Evolutionary conservation across 1,139 yeast genomes (phyloP).

Genomic region (Suhomyces bolitotheri): DNA sequence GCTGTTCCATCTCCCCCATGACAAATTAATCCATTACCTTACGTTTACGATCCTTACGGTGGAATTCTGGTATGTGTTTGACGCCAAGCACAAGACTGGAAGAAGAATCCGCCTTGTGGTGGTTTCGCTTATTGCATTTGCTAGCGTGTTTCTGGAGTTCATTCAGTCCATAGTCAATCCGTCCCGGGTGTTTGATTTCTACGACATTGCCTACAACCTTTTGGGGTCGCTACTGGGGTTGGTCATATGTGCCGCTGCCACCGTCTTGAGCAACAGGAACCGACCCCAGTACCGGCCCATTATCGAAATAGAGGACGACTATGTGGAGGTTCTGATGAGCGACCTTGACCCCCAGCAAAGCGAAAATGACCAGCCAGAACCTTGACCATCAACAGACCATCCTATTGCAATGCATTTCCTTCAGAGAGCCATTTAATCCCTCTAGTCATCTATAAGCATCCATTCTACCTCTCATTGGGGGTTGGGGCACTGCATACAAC

Average conservation of each 20-base stretch:
- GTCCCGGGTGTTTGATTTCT: conserved; percentile 46
- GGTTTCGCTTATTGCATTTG: conserved; percentile 32
- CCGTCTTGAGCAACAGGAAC: conserved; percentile 1
- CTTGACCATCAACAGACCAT: no score
- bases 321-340: conserved; percentile 14
- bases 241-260: conserved; percentile 10
- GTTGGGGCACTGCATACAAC: no score
- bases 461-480: no score
- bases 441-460: no score
- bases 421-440: not conserved
- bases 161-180: conserved; percentile 43
- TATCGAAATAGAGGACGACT: conserved; percentile 13
- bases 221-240: conserved; percentile 36
- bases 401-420: not conserved
- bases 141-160: conserved; percentile 54
- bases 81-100: conserved; percentile 21
- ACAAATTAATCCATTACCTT: conserved; percentile 52
- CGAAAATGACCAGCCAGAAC: no score
- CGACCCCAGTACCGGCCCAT: conserved; percentile 1
- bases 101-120: conserved; percentile 4
- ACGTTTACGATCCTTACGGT: conserved; percentile 52
- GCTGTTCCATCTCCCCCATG: conserved; percentile 47
- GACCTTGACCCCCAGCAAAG: conserved; percentile 13
- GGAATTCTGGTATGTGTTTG: conserved; percentile 57
- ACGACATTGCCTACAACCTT: conserved; percentile 49